Percentiles rank a stretch among this genome's conserved stretches.
phyloP scores from a whole-genome alignment of 192 early-diverging fungal genomes.

The Backusella macrospora region DNA sequence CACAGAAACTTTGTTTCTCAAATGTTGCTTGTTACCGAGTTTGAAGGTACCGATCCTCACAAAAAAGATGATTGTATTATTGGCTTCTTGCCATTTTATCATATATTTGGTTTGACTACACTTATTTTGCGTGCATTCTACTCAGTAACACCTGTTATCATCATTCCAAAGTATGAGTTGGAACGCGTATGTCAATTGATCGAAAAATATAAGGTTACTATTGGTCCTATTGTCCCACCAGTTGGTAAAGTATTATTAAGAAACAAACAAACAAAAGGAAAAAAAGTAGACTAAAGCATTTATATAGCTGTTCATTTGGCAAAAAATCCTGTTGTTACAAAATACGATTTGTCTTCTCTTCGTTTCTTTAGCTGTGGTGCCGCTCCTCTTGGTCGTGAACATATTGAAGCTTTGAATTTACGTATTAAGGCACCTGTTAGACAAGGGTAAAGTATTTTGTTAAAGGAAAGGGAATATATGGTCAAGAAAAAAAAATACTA shows the following conservation, averaged over 20 bases:
- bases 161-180: constrained; percentile 81
- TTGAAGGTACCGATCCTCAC: constrained; percentile 42
- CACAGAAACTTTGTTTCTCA: constrained; percentile 86
- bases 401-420: constrained; percentile 54
- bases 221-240: constrained; percentile 69
- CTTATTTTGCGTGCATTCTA: constrained; percentile 37
- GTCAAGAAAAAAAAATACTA: background rate
- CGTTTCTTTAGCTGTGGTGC: constrained; percentile 70
- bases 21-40: constrained; percentile 52
- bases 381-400: constrained; percentile 76
- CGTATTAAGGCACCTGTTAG: constrained; percentile 47
- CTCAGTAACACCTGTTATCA: constrained; percentile 61
- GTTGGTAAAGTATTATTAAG: constrained; percentile 22
- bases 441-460: constrained; percentile 46
- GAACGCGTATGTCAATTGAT: constrained; percentile 61
- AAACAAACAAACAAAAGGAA: background rate
- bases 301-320: constrained; percentile 63
- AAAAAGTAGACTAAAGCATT: background rate
- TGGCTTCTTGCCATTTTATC: constrained; percentile 77
- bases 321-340: constrained; percentile 71
- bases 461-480: background rate
- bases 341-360: constrained; percentile 76
- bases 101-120: constrained; percentile 52
- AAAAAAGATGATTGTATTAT: constrained; percentile 33
- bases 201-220: constrained; percentile 71